Evolutionary conservation across 768 basidiomycete species (phyloP).

Genomic region (Leucogyrophana mollusca): DNA sequence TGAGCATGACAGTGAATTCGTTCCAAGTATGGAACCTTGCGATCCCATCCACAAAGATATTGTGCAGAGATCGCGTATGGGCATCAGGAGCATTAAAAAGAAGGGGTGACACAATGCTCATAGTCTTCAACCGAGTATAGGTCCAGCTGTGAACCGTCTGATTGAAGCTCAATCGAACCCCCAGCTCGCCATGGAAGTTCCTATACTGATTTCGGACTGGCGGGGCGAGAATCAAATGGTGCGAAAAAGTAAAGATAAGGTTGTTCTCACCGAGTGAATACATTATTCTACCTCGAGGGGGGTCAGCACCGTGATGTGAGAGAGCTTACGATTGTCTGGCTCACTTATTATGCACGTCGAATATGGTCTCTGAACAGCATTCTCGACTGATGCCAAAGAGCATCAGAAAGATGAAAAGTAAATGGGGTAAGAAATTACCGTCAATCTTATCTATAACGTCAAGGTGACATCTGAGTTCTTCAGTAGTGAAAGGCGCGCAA

Average conservation of each 20-base stretch:
- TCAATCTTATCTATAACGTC: too few relatives aligned
- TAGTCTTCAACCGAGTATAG: conserved; percentile 24
- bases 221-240: not conserved
- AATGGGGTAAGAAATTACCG: conserved; percentile 3
- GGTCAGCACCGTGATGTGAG: conserved; percentile 7
- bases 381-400: conserved; percentile 9
- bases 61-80: conserved; percentile 38
- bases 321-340: not conserved
- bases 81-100: conserved; percentile 46
- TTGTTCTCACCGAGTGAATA: not conserved
- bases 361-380: conserved; percentile 4
- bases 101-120: conserved; percentile 33
- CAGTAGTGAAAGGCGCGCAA: conserved; percentile 32
- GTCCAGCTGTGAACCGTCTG: conserved; percentile 18
- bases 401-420: too few relatives aligned
- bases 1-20: conserved; percentile 38
- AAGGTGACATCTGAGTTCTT: conserved; percentile 38
- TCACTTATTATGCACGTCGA: conserved; percentile 16
- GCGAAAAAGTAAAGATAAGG: not conserved
- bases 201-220: conserved; percentile 26
- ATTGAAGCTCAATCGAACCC: conserved; percentile 28
- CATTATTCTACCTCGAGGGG: not conserved
- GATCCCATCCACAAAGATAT: conserved; percentile 42
- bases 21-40: conserved; percentile 37
- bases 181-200: conserved; percentile 34